Conservation (phyloP, 164 flowering plant genomes). For the Cinnamomum micranthum region DNA sequence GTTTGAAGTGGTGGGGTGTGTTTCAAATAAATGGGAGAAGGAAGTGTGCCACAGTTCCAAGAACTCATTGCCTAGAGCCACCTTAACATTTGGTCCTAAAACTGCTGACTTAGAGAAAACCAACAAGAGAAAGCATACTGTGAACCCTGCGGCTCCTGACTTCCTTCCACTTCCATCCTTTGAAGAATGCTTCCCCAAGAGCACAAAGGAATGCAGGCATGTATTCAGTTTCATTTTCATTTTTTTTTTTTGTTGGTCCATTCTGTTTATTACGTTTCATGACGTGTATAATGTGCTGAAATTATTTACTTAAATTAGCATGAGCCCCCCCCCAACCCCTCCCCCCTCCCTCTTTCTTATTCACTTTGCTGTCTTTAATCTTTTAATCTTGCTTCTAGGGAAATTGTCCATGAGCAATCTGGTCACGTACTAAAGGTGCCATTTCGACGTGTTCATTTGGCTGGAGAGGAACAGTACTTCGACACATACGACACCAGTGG, state of each 20-base stretch:
- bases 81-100: constrained; percentile 75
- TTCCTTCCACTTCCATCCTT: constrained; percentile 86
- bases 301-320: background rate
- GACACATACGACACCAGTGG: constrained; percentile 98
- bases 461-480: constrained; percentile 77
- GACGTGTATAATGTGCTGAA: background rate
- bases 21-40: constrained; percentile 33
- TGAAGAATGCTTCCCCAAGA: constrained; percentile 87
- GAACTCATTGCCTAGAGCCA: constrained; percentile 48
- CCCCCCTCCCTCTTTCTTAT: too few species aligned
- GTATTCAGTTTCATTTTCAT: background rate
- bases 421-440: constrained; percentile 89
- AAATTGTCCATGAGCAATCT: constrained; percentile 80
- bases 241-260: background rate
- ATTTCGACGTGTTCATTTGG: constrained; percentile 77
- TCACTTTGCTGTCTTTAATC: background rate
- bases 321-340: too few species aligned
- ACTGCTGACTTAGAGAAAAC: constrained; percentile 39
- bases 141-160: constrained; percentile 86
- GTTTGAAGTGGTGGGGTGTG: constrained; percentile 39
- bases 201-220: constrained; percentile 79
- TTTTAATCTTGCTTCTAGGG: constrained; percentile 47
- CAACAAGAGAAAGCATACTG: constrained; percentile 65
- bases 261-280: background rate
- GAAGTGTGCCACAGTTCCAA: constrained; percentile 20